Conservation (phyloP, 1,139 yeast genomes). For the Nematodospora anomalae region DNA sequence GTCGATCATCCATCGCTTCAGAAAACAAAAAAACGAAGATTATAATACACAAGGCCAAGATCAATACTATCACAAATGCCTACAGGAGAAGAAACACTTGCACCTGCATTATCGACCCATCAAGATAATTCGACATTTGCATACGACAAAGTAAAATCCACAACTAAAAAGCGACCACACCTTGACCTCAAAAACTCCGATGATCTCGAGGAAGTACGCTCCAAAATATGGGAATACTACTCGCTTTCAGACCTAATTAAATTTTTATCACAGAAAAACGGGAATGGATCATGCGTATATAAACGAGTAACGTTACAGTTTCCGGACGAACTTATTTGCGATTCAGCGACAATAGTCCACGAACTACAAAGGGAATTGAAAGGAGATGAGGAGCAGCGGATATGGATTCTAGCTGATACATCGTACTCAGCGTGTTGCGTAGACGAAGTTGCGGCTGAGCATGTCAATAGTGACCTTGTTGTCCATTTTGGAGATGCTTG, state of each 20-base stretch:
- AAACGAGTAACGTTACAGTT: constrained; percentile 77
- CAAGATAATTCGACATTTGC: constrained; percentile 55
- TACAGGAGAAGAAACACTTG: constrained; percentile 27
- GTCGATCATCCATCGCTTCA: background rate
- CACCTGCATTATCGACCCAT: constrained; percentile 62
- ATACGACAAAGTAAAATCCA: constrained; percentile 37
- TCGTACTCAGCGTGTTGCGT: constrained; percentile 95
- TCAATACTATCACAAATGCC: constrained; percentile 14
- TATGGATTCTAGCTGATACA: constrained; percentile 89
- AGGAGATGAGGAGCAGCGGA: constrained; percentile 23
- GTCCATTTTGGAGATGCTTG: constrained; percentile 97
- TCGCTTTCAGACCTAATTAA: constrained; percentile 46
- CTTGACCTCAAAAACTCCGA: constrained; percentile 25
- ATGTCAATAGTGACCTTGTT: constrained; percentile 80
- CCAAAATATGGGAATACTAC: constrained; percentile 49
- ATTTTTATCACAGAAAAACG: constrained; percentile 28
- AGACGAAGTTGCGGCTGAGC: constrained; percentile 96
- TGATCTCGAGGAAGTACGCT: constrained; percentile 27
- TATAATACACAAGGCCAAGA: constrained; percentile 12
- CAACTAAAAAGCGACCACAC: constrained; percentile 32
- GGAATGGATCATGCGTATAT: constrained; percentile 29
- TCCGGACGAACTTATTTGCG: constrained; percentile 78
- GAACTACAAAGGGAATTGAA: constrained; percentile 31
- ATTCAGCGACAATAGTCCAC: constrained; percentile 70
- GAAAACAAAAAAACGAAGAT: too few species aligned